Evolutionary conservation across 257 asterid species (phyloP).

Genomic region (Mentha longifolia): DNA sequence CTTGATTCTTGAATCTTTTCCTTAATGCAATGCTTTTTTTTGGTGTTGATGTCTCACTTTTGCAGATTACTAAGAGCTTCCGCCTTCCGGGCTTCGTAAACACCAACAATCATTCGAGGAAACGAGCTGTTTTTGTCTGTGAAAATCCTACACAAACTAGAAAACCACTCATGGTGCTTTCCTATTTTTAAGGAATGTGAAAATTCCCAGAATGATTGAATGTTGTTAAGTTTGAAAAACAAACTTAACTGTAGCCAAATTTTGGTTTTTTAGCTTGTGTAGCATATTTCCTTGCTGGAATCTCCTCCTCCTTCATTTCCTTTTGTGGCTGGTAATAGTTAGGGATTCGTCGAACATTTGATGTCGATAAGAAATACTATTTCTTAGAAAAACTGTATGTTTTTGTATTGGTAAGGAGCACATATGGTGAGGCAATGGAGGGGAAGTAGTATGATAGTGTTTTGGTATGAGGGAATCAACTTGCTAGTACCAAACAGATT

Average conservation of each 20-base stretch:
- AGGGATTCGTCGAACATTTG: conserved; percentile 35
- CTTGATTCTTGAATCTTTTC: background rate
- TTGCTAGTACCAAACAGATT: conserved; percentile 38
- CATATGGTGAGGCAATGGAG: conserved; percentile 30
- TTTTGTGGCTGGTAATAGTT: conserved; percentile 24
- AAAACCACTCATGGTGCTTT: conserved; percentile 32
- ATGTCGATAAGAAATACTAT: conserved; percentile 30
- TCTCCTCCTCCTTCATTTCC: conserved; percentile 22
- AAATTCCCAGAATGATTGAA: conserved; percentile 27
- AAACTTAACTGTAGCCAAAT: conserved; percentile 5
- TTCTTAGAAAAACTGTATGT: conserved; percentile 36
- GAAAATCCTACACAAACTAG: conserved; percentile 45
- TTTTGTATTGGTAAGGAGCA: conserved; percentile 33
- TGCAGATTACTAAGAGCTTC: conserved; percentile 49
- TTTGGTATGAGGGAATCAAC: conserved; percentile 40
- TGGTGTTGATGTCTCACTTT: conserved; percentile 16
- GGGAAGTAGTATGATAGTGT: conserved; percentile 35
- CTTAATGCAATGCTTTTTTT: conserved; percentile 26
- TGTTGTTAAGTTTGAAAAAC: conserved; percentile 37
- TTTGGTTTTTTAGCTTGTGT: conserved; percentile 45
- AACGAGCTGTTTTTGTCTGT: conserved; percentile 20
- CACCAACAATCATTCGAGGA: conserved; percentile 23
- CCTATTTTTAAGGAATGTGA: conserved; percentile 22
- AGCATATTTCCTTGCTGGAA: conserved; percentile 25
- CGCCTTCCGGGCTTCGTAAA: conserved; percentile 18